Evolutionary conservation across 495 filamentous ascomycete genomes (phyloP).

Genomic region (Platismatia glauca): DNA sequence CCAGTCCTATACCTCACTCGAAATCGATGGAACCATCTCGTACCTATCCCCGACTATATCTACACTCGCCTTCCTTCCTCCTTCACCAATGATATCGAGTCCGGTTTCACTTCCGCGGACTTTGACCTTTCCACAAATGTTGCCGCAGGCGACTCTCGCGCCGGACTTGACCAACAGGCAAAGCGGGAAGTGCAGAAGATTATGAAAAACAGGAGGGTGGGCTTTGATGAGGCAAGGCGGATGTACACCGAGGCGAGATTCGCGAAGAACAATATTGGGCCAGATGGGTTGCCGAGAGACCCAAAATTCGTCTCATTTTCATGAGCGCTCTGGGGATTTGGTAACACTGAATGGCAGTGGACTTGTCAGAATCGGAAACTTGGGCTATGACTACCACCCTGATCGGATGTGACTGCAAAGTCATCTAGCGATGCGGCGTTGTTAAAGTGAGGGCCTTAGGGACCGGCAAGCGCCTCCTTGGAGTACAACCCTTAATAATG

Average conservation of each 20-base stretch:
- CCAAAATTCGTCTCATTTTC: slow-evolving; percentile 94
- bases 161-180: slow-evolving; percentile 66
- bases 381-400: not conserved
- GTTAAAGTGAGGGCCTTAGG: not conserved
- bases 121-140: slow-evolving; percentile 80
- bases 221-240: slow-evolving; percentile 85
- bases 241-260: slow-evolving; percentile 79
- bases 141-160: slow-evolving; percentile 60
- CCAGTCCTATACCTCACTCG: slow-evolving; percentile 71
- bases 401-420: no score
- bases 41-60: slow-evolving; percentile 48
- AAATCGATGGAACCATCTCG: slow-evolving; percentile 56
- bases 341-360: not conserved
- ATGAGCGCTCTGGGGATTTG: slow-evolving; percentile 28
- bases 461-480: not conserved
- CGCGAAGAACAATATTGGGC: slow-evolving; percentile 73
- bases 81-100: slow-evolving; percentile 74
- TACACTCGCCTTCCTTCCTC: slow-evolving; percentile 66
- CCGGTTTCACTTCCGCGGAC: slow-evolving; percentile 67
- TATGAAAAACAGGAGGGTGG: slow-evolving; percentile 69
- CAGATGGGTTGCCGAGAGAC: slow-evolving; percentile 81
- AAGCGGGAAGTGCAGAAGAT: slow-evolving; percentile 77
- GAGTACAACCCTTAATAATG: not conserved
- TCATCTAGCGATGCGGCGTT: not conserved
- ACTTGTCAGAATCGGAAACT: not conserved